Base-by-base conservation (phyloP, 306 rosid species). In the Medicago truncatula region DNA sequence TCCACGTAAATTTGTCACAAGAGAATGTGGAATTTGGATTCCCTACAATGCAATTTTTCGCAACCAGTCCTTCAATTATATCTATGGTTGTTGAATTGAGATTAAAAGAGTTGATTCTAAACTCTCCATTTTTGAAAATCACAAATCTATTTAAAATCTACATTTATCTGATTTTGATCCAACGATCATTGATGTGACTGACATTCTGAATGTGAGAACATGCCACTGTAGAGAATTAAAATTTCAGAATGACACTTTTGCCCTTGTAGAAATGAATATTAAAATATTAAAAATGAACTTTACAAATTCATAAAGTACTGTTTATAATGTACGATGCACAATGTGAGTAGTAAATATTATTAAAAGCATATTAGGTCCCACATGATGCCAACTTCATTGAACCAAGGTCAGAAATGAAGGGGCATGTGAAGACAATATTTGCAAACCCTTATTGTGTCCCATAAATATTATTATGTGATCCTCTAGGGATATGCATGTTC, bases 351-450 rank as follows among this genome's bases (percentile, higher is more conserved):
- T 53, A 25, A 28, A 63, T 14, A 21, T 50, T 50, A 43, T 40
- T 40, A 38, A 78, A 8, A 53, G 31, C 8, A 9, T 4, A 12
- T n/a, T 10, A 57, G 89, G 86, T 39, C 82, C 87, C 79, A 81
- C 80, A 52, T 8, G 64, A 12, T 70, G 60, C 34, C 31, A 38
- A 67, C 71, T 69, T 74, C 58, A 75, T 75, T 80, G 56, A 63
- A 59, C 39, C 18, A 6, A 59, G 73, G 86, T 81, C 78, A 74
- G 88, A 76, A 86, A 39, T 7, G 76, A 60, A 44, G 82, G 53
- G 52, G 20, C 86, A 79, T 47, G 81, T 74, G 73, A 71, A 43
- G 88, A 79, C 86, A 72, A 76, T 43, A 46, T 82, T 85, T 53
- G 82, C 72, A 72, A 34, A 41, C 77, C 80, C 39, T 81, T 70